Evolutionary conservation across 2,329 filamentous ascomycete species (phyloP).

Genomic region (Fusarium oxysporum): DNA sequence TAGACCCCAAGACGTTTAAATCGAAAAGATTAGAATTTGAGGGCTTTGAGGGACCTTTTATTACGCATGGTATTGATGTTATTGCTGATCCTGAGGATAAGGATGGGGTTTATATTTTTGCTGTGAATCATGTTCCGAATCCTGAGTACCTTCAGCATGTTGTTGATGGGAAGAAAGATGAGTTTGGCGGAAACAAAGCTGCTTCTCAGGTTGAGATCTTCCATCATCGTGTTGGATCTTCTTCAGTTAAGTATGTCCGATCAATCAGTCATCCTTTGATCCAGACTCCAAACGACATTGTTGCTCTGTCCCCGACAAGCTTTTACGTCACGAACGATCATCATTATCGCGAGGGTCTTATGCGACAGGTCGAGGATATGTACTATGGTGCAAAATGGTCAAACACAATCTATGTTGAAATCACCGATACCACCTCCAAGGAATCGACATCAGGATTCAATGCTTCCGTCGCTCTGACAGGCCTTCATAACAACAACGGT

Average conservation of each 20-base stretch:
- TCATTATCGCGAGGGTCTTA: conserved; percentile 59
- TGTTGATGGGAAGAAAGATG: conserved; percentile 17
- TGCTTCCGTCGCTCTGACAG: conserved; percentile 56
- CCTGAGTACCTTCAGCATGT: conserved; percentile 48
- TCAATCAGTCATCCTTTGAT: conserved; percentile 65
- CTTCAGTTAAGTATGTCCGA: conserved; percentile 59
- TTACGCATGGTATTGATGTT: conserved; percentile 71
- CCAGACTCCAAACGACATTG: conserved; percentile 69
- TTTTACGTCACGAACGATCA: conserved; percentile 73
- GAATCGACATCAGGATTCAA: conserved; percentile 42
- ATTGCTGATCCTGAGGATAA: conserved; percentile 58
- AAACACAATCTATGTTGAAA: conserved; percentile 54
- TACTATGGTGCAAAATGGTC: conserved; percentile 60
- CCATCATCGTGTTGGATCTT: conserved; percentile 60
- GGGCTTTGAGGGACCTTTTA: conserved; percentile 64
- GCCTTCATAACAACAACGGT: conserved; percentile 67
- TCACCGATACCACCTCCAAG: conserved; percentile 51
- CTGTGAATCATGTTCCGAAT: conserved; percentile 69
- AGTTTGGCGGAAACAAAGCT: conserved; percentile 49
- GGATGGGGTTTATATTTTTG: conserved; percentile 67
- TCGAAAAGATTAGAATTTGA: conserved; percentile 55
- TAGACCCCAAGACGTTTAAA: conserved; percentile 57
- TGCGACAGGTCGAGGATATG: conserved; percentile 61
- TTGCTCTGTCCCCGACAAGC: conserved; percentile 58
- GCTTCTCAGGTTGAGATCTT: conserved; percentile 70